phyloP scores from a whole-genome alignment of 805 yeast genomes.

The Clavispora phyllophila region DNA sequence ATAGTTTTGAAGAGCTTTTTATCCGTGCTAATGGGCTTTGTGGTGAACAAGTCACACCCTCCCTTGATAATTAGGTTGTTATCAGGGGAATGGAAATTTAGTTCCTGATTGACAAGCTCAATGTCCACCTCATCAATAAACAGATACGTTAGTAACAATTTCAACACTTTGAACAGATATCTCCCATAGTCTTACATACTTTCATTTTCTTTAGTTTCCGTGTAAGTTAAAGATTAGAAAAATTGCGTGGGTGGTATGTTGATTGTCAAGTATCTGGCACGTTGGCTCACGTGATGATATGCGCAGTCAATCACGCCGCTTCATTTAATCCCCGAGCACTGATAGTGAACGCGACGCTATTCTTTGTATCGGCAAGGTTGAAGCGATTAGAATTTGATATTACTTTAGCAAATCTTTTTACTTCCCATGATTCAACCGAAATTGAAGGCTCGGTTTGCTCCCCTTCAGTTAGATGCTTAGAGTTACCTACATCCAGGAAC shows the following conservation, averaged over 20 bases:
- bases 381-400: neutral
- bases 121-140: conserved; percentile 90
- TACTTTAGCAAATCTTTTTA: conserved; percentile 6
- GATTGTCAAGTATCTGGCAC: neutral
- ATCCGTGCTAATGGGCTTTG: conserved; percentile 89
- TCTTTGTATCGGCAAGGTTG: neutral
- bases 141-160: conserved; percentile 28
- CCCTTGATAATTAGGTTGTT: conserved; percentile 58
- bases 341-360: neutral
- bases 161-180: neutral
- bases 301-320: neutral
- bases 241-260: neutral
- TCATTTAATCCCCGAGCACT: neutral
- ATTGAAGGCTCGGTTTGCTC: neutral
- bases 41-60: conserved; percentile 89
- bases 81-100: conserved; percentile 41
- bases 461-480: neutral
- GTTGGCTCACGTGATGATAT: neutral
- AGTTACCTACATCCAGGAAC: neutral
- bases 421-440: neutral
- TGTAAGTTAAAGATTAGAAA: neutral
- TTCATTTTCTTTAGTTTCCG: neutral
- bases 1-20: conserved; percentile 82
- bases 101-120: conserved; percentile 83
- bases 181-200: neutral